Base-by-base conservation (phyloP, 306 rosid genomes). In the Trifolium repens region DNA sequence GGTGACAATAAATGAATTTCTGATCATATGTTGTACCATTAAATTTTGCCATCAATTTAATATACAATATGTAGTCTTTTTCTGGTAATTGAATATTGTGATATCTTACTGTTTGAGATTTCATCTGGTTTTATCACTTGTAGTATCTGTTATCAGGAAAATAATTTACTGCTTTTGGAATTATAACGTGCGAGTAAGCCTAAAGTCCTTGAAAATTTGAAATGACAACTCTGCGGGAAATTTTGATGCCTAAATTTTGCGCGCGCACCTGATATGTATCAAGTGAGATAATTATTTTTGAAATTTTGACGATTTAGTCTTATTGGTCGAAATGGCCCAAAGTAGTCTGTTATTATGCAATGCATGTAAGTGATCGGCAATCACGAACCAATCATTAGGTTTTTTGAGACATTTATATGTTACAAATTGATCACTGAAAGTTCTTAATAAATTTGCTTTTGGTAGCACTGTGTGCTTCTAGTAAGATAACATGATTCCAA, bases 1-100 rank as follows among this genome's bases (percentile, higher is more conserved):
- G 73, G 44, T 71, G 82, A 66, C 58, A 57, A 42, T 50, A 64
- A 74, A 67, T 67, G 42, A 37, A 37, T 63, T 74, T 79, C 54
- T 67, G 15, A 49, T 55, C 64, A 40, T 76, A 57, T 72, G 57
- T 55, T 64, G 9, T 60, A 68, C 30, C 47, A 65, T 62, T 67
- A 5, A 73, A 40, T 35, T 52, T 67, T 40, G 22, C 17, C 69
- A 60, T 42, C 54, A 24, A 59, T 66, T 60, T 65, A 52, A 15
- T 67, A 27, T 50, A 8, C 47, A 17, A 24, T 26, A 58, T 58
- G 9, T 9, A 5, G 27, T 54, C 35, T 5, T 63, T 16, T 34
- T 34, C 59, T 9, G 11, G 62, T 42, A 27, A 71, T 39, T 57
- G 69, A 53, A 42, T 70, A 47, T 37, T 53, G 52, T 7, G 61